Evolutionary conservation across 306 rosid species (phyloP).

Genomic region (Trifolium repens): DNA sequence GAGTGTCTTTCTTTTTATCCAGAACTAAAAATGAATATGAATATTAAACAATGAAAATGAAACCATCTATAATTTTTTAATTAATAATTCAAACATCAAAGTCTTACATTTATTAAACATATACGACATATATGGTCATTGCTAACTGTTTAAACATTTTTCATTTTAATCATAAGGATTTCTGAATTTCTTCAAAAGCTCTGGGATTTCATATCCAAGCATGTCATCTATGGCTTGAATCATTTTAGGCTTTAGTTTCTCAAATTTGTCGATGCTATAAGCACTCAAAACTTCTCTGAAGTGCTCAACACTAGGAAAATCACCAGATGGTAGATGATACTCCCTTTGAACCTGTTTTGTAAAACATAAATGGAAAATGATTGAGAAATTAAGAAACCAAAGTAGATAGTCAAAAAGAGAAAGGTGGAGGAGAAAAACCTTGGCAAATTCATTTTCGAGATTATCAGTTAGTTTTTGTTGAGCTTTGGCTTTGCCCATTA

Average conservation of each 20-base stretch:
- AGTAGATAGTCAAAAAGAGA: not conserved
- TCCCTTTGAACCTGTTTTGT: slow-evolving; percentile 77
- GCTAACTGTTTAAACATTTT: not conserved
- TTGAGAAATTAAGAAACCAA: slow-evolving; percentile 14
- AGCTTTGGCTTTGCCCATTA: slow-evolving; percentile 91
- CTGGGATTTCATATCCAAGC: slow-evolving; percentile 94
- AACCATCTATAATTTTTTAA: not conserved
- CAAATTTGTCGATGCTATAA: slow-evolving; percentile 80
- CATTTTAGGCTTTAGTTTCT: slow-evolving; percentile 90
- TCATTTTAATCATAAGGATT: slow-evolving; percentile 71
- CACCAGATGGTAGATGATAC: slow-evolving; percentile 84
- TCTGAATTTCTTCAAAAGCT: slow-evolving; percentile 80
- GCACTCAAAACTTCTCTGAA: slow-evolving; percentile 66
- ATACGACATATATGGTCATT: not conserved
- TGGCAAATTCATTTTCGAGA: slow-evolving; percentile 76
- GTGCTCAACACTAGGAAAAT: slow-evolving; percentile 81
- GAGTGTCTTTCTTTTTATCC: not conserved
- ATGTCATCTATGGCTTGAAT: slow-evolving; percentile 86
- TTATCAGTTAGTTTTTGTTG: slow-evolving; percentile 81
- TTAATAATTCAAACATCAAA: slow-evolving; percentile 4
- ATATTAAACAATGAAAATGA: slow-evolving; percentile 21
- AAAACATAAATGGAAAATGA: not conserved
- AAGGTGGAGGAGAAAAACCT: slow-evolving; percentile 50
- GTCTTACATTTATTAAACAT: not conserved
- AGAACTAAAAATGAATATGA: not conserved